Percentiles rank a stretch among this genome's conserved stretches.
Conservation (phyloP, 2,329 filamentous ascomycete genomes). For the Verruconis gallopava region DNA sequence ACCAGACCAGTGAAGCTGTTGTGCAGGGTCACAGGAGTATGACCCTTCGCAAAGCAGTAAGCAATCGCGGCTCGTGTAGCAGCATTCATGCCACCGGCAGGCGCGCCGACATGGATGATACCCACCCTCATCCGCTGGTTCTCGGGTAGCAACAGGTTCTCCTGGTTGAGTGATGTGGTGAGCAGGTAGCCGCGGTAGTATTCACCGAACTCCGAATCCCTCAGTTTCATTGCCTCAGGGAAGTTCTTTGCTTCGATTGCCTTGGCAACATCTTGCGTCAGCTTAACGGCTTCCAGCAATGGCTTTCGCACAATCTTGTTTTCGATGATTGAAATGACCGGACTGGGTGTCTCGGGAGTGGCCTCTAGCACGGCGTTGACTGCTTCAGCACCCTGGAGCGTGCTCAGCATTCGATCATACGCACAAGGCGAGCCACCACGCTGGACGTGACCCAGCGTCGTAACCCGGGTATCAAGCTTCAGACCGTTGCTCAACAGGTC, state of each 20-base stretch:
- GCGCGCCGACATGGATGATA: constrained; percentile 46
- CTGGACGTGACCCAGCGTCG: constrained; percentile 94
- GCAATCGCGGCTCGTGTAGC: constrained; percentile 86
- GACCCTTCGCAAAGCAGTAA: constrained; percentile 84
- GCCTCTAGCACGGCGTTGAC: constrained; percentile 85
- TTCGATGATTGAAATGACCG: constrained; percentile 91
- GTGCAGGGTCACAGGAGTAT: constrained; percentile 83
- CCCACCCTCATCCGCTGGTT: constrained; percentile 77
- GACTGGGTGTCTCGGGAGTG: constrained; percentile 77
- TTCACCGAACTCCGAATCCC: constrained; percentile 87
- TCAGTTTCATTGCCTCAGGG: constrained; percentile 69
- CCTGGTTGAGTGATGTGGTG: constrained; percentile 71
- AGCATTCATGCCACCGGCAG: constrained; percentile 80
- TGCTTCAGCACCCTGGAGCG: constrained; percentile 85
- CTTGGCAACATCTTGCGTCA: constrained; percentile 72
- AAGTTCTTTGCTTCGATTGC: constrained; percentile 81
- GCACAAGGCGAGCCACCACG: constrained; percentile 84
- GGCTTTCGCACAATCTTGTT: constrained; percentile 93
- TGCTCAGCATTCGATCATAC: constrained; percentile 87
- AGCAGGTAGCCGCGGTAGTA: constrained; percentile 85
- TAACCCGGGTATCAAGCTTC: constrained; percentile 81
- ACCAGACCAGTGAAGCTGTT: constrained; percentile 94
- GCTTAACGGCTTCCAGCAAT: constrained; percentile 73
- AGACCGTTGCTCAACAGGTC: constrained; percentile 73
- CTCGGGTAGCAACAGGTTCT: constrained; percentile 52